phyloP scores from a whole-genome alignment of 345 rosid genomes.

The Theobroma cacao region DNA sequence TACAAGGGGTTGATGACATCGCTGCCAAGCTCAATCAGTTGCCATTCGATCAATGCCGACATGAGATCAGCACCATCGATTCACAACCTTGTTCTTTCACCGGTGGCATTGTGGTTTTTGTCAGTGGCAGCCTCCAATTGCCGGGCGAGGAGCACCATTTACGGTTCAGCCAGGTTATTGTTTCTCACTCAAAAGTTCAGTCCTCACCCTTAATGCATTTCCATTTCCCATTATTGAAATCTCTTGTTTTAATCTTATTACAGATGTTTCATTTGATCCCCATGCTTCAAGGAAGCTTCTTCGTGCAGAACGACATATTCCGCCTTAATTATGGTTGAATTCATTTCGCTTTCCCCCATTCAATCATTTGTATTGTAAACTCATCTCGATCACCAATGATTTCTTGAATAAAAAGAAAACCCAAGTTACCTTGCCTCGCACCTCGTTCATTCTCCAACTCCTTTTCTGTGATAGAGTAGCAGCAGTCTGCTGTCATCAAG shows the following conservation, averaged over 20 bases:
- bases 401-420: neutral
- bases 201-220: neutral
- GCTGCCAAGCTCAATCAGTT: slow-evolving; percentile 54
- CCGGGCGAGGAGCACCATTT: slow-evolving; percentile 64
- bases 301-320: slow-evolving; percentile 82
- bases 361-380: neutral
- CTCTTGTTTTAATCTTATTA: neutral
- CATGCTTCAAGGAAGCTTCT: slow-evolving; percentile 48
- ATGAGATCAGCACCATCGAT: slow-evolving; percentile 64
- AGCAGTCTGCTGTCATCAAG: too few relatives aligned
- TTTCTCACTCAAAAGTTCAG: neutral
- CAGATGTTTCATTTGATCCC: slow-evolving; percentile 86
- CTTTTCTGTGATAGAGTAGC: too few relatives aligned
- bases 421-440: neutral
- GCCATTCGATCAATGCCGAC: slow-evolving; percentile 73
- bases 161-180: slow-evolving; percentile 77
- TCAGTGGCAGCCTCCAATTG: slow-evolving; percentile 74
- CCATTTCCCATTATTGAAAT: neutral
- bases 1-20: slow-evolving; percentile 54
- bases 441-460: too few relatives aligned
- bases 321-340: slow-evolving; percentile 72
- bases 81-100: slow-evolving; percentile 60
- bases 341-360: neutral
- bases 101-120: slow-evolving; percentile 68
- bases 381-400: neutral